Percentiles rank a stretch among this genome's conserved stretches.
Conservation (phyloP, 352 stramenopile genomes). For the Phytopythium chamaehyphon region DNA sequence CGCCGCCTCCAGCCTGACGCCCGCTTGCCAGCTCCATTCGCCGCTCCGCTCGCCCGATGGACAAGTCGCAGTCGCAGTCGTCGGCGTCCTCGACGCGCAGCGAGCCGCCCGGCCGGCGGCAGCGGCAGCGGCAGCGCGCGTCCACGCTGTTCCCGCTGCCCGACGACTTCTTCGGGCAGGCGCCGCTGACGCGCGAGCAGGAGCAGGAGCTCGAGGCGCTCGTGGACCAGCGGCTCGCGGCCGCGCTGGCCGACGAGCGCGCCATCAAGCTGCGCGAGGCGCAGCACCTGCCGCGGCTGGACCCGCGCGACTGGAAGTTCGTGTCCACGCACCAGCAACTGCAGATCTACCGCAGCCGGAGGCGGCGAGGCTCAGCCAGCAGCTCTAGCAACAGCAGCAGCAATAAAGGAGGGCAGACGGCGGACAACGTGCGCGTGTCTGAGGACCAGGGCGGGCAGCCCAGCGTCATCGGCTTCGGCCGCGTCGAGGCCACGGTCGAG, state of each 20-base stretch:
- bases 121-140: neutral
- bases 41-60: neutral
- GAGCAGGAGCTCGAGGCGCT: slow-evolving; percentile 22
- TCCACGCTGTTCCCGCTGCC: slow-evolving; percentile 3
- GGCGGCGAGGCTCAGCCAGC: slow-evolving; percentile 10
- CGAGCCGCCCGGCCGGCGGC: neutral
- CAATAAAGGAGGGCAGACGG: neutral
- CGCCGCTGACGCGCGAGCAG: slow-evolving; percentile 21
- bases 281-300: slow-evolving; percentile 22
- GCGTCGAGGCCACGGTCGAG: slow-evolving; percentile 28
- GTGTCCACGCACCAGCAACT: slow-evolving; percentile 29
- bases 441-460: slow-evolving; percentile 27
- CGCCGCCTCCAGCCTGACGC: too few species aligned
- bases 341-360: slow-evolving; percentile 30
- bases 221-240: slow-evolving; percentile 18
- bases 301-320: slow-evolving; percentile 39
- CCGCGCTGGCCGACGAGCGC: slow-evolving; percentile 29
- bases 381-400: neutral
- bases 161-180: slow-evolving; percentile 19
- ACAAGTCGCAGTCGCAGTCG: slow-evolving; percentile 1
- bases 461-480: slow-evolving; percentile 32
- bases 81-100: slow-evolving; percentile 1
- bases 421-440: slow-evolving; percentile 12
- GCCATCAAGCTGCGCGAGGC: slow-evolving; percentile 14
- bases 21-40: too few species aligned